These are phyloP conservation scores for Emmonsiellopsis sp. DNA, from an alignment of 2,329 filamentous ascomycete species.

Conservation along the genomic window DNA sequence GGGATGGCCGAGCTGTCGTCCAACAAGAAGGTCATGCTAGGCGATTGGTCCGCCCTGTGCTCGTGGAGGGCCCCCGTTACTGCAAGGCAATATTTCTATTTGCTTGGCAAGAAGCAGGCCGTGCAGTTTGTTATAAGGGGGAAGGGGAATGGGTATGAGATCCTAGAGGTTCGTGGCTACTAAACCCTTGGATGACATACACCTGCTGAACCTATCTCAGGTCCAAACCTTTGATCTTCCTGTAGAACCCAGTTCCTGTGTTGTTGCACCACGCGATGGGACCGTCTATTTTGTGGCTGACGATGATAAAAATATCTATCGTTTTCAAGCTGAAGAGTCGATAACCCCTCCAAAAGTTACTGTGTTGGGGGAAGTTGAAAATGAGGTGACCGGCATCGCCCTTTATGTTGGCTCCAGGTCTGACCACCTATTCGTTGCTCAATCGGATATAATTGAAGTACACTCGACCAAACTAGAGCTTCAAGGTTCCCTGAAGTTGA, in stretches of 20 bases:
- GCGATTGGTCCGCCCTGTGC: slow-evolving; percentile 42
- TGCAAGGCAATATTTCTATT: slow-evolving; percentile 35
- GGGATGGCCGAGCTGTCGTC: slow-evolving; percentile 22
- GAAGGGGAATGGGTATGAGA: slow-evolving; percentile 18
- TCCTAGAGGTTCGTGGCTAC: slow-evolving; percentile 27
- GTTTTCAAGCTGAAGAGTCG: slow-evolving; percentile 32
- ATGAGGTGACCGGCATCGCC: slow-evolving; percentile 35
- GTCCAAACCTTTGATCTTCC: slow-evolving; percentile 33
- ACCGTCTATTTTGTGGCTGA: slow-evolving; percentile 35
- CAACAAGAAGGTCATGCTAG: slow-evolving; percentile 27
- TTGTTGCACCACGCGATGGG: slow-evolving; percentile 27
- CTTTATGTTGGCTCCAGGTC: slow-evolving; percentile 28
- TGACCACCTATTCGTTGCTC: slow-evolving; percentile 36
- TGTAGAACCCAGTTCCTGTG: slow-evolving; percentile 37
- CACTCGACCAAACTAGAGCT: slow-evolving; percentile 29
- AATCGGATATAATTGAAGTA: slow-evolving; percentile 28
- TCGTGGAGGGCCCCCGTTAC: slow-evolving; percentile 32
- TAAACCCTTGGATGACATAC: neutral
- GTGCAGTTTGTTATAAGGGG: slow-evolving; percentile 31
- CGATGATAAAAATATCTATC: slow-evolving; percentile 27
- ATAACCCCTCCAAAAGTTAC: slow-evolving; percentile 27
- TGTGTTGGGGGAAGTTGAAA: slow-evolving; percentile 25
- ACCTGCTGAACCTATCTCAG: neutral
- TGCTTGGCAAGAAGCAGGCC: slow-evolving; percentile 37
- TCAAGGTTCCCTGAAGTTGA: slow-evolving; percentile 29